Conservation (phyloP, 2,329 filamentous ascomycete genomes). For the Albophoma yamanashiensis region DNA sequence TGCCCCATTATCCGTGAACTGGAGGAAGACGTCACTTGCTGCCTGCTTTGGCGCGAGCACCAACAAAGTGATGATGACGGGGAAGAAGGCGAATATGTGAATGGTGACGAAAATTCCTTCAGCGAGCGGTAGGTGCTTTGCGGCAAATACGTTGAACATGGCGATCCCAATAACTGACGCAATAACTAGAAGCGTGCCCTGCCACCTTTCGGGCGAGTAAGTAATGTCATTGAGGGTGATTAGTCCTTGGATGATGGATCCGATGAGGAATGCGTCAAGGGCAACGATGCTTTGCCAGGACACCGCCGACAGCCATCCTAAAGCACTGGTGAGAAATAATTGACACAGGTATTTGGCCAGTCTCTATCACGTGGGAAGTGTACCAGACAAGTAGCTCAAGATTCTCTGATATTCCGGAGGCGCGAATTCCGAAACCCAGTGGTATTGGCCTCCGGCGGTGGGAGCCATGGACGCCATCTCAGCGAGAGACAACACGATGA, state of each 20-base stretch:
- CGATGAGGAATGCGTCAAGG: conserved; percentile 28
- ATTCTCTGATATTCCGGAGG: conserved; percentile 36
- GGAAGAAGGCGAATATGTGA: conserved; percentile 7
- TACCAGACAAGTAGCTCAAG: conserved; percentile 32
- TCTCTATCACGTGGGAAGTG: background rate
- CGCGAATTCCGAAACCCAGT: conserved; percentile 46
- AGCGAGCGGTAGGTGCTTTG: conserved; percentile 4
- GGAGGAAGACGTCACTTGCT: conserved; percentile 2
- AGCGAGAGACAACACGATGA: conserved; percentile 31
- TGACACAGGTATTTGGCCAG: background rate
- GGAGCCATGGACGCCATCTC: conserved; percentile 45
- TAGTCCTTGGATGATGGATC: conserved; percentile 34
- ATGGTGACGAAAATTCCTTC: conserved; percentile 6
- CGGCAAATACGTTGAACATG: conserved; percentile 6
- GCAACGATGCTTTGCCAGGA: conserved; percentile 33
- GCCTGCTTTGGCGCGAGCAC: conserved; percentile 5
- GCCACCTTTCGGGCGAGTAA: conserved; percentile 1
- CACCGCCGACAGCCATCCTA: conserved; percentile 30
- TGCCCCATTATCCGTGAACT: conserved; percentile 6
- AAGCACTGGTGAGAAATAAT: background rate
- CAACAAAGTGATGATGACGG: conserved; percentile 5
- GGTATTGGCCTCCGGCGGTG: conserved; percentile 46
- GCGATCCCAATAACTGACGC: conserved; percentile 3
- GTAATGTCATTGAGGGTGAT: conserved; percentile 18
- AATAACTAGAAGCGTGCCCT: conserved; percentile 4